phyloP scores from a whole-genome alignment of 345 rosid species.

The Garcia nutans region DNA sequence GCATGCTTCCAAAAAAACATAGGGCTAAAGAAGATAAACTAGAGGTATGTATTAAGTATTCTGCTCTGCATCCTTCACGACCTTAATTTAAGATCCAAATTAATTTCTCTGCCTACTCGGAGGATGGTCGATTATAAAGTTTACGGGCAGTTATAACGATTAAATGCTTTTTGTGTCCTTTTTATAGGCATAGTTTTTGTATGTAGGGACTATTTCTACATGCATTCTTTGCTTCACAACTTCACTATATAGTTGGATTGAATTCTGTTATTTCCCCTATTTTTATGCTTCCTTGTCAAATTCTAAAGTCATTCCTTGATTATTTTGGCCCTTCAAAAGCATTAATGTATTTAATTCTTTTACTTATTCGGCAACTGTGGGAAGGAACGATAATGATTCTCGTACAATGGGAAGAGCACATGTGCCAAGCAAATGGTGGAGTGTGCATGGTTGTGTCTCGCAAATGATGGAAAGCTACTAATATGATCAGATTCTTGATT shows the following conservation, averaged over 20 bases:
- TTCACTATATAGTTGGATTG: neutral
- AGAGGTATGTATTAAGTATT: slow-evolving; percentile 29
- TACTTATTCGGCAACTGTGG: no score
- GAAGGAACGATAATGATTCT: no score
- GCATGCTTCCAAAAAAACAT: slow-evolving; percentile 42
- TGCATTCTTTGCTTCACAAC: neutral
- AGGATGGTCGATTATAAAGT: neutral
- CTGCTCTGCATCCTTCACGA: neutral
- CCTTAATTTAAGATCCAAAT: neutral
- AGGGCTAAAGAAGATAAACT: slow-evolving; percentile 50
- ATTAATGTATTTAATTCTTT: no score
- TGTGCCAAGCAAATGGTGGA: no score
- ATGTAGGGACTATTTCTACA: neutral
- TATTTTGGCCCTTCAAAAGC: neutral
- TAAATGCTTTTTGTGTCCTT: neutral
- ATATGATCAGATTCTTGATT: no score
- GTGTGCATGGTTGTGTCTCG: no score
- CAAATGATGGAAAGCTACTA: neutral
- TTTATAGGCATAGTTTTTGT: neutral
- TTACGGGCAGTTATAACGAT: neutral
- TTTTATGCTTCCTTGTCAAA: neutral
- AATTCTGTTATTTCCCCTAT: no score
- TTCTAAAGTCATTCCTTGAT: neutral
- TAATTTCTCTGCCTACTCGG: neutral
- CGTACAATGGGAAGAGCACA: no score